Percentiles rank a stretch among this genome's conserved stretches.
Evolutionary conservation across 345 rosid species (phyloP).

Genomic region (Turritis glabra): DNA sequence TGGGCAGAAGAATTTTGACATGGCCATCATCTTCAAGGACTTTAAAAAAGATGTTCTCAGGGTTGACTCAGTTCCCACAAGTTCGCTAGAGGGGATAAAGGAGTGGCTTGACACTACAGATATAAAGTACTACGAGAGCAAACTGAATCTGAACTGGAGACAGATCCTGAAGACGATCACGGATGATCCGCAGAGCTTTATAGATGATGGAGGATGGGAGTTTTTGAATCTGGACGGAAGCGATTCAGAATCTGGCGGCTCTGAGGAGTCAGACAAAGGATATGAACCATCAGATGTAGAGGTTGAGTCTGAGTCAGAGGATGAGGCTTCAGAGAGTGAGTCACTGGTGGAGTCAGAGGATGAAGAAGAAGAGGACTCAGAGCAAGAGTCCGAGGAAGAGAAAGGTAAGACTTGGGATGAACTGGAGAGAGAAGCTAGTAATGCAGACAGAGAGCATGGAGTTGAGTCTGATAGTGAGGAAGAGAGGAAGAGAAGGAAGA

Average conservation of each 20-base stretch:
- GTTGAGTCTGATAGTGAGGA: slow-evolving; percentile 89
- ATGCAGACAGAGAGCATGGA: slow-evolving; percentile 93
- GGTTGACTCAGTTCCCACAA: slow-evolving; percentile 79
- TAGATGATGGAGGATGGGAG: slow-evolving; percentile 93
- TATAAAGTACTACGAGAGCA: slow-evolving; percentile 91
- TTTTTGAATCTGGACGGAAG: slow-evolving; percentile 82
- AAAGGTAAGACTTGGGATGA: slow-evolving; percentile 98
- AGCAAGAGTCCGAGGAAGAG: slow-evolving; percentile 78
- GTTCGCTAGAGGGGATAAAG: slow-evolving; percentile 81
- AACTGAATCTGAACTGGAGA: slow-evolving; percentile 91
- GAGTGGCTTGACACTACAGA: slow-evolving; percentile 95
- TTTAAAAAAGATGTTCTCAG: slow-evolving; percentile 87
- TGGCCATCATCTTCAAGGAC: slow-evolving; percentile 91
- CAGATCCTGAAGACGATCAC: slow-evolving; percentile 84
- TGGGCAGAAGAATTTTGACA: slow-evolving; percentile 90
- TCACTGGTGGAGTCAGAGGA: slow-evolving; percentile 86
- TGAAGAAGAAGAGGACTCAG: slow-evolving; percentile 77
- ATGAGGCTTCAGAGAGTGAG: slow-evolving; percentile 70
- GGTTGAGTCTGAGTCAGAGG: slow-evolving; percentile 80
- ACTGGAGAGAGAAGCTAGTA: slow-evolving; percentile 91
- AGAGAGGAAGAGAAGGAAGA: slow-evolving; percentile 86
- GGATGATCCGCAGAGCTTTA: slow-evolving; percentile 86
- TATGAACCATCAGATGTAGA: slow-evolving; percentile 84
- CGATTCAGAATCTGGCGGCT: slow-evolving; percentile 81
- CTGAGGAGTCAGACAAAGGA: slow-evolving; percentile 87